phyloP scores from a whole-genome alignment of 371 early-diverging fungal species.

The Thermomucor indicae-seudaticae region DNA sequence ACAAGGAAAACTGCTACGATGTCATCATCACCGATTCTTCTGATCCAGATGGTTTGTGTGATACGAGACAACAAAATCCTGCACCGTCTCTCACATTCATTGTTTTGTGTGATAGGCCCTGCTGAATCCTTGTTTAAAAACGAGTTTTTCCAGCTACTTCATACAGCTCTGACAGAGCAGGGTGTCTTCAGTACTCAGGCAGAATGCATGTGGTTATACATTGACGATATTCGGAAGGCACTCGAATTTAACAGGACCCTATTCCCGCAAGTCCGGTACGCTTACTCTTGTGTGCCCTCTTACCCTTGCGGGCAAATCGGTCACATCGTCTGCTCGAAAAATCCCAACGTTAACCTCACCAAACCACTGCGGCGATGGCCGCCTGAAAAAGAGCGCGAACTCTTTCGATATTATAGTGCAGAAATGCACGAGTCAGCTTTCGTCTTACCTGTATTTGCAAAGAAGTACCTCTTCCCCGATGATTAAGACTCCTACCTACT shows the following conservation, averaged over 20 bases:
- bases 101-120: slow-evolving; percentile 56
- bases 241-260: slow-evolving; percentile 71
- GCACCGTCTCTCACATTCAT: too few species aligned
- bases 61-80: not conserved
- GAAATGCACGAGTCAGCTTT: slow-evolving; percentile 94
- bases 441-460: slow-evolving; percentile 87
- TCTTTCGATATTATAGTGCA: slow-evolving; percentile 88
- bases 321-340: slow-evolving; percentile 87
- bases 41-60: slow-evolving; percentile 82
- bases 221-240: slow-evolving; percentile 85
- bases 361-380: slow-evolving; percentile 78
- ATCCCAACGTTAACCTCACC: slow-evolving; percentile 61
- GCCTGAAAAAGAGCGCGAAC: slow-evolving; percentile 74
- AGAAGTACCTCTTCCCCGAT: slow-evolving; percentile 18
- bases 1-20: slow-evolving; percentile 84
- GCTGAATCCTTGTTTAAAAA: slow-evolving; percentile 92
- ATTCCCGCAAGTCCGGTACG: slow-evolving; percentile 90
- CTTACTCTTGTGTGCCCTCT: slow-evolving; percentile 91
- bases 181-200: slow-evolving; percentile 96
- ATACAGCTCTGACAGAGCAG: slow-evolving; percentile 83
- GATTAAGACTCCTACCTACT: too few species aligned
- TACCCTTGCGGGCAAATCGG: slow-evolving; percentile 98
- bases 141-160: slow-evolving; percentile 88
- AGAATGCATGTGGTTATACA: slow-evolving; percentile 98
- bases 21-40: slow-evolving; percentile 98